Base-by-base conservation (phyloP, 352 stramenopile species). In the Phytophthora fragariae region DNA sequence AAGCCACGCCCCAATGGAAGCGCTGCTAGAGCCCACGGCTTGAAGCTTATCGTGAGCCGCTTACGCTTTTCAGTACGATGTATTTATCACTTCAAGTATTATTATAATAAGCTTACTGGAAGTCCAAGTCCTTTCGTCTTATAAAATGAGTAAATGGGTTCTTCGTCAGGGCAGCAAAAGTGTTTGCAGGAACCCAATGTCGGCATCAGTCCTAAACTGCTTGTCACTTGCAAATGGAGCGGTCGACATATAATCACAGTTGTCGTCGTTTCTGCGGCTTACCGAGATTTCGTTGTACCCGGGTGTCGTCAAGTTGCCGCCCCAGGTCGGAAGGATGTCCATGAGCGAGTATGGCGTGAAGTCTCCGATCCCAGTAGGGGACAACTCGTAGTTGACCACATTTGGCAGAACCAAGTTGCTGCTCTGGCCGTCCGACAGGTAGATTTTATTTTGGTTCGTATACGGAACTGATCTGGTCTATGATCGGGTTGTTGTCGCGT, bases 171-270 rank as follows among this genome's bases (percentile, higher is more conserved):
- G 73, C 33, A 95, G 77, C 52, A 93, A 64, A 72, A 95, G 72
- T 29, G 69, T 90, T 71, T 93, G 86, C 58, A 95, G 72, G 61
- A 95, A 91, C 54, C 91, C 77, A 59, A 95, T 92, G 64, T 95
- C 88, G 52, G 91, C 86, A 59, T 93, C 86, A 50, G 74, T 92
- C 88, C 88, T 93, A 57, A 84, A 73, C 60, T 91, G 81, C 44
- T 80, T 82, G 46, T 92, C 77, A 29, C 74, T 31, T 31, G 27
- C 74, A 39, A 69, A 73, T 21, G 82, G 79, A 12, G 84, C 58
- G 44, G 90, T 84, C 15, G 85, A 80, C 27, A 85, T 72, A 62
- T 78, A 78, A n/a, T 57, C 76, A 17, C 86, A 72, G 62, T 65
- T 81, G 33, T 75, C 74, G 64, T 79, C 71, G 52, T 79, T 61